phyloP scores from a whole-genome alignment of 139 green algal species.

The Picochlorum sp. region DNA sequence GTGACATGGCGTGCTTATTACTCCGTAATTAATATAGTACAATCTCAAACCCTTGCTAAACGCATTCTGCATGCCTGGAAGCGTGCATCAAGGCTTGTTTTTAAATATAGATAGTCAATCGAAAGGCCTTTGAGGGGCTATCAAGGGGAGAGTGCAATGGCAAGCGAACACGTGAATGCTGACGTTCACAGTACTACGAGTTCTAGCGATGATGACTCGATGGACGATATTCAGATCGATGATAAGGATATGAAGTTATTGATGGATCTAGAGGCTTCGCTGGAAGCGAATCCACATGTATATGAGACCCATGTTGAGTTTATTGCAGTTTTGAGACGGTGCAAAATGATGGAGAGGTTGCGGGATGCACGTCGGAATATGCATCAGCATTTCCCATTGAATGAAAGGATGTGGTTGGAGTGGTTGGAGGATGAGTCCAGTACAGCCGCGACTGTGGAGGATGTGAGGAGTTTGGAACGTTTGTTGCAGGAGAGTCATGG shows the following conservation, averaged over 20 bases:
- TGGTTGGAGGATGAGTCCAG: conserved; percentile 72
- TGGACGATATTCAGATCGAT: conserved; percentile 34
- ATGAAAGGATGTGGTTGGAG: conserved; percentile 65
- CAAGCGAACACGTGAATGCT: background rate
- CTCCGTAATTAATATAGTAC: too few relatives aligned
- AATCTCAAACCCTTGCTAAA: too few relatives aligned
- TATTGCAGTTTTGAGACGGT: conserved; percentile 52
- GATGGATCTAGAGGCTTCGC: conserved; percentile 45
- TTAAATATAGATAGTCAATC: background rate
- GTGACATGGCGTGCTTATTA: too few relatives aligned
- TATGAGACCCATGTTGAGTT: conserved; percentile 61
- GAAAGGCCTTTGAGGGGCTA: background rate
- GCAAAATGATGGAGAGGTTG: conserved; percentile 43
- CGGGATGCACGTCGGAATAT: conserved; percentile 49
- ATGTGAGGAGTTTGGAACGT: conserved; percentile 25
- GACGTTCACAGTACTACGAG: conserved; percentile 5
- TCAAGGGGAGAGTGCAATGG: background rate
- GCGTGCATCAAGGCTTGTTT: too few relatives aligned
- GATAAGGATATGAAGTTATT: conserved; percentile 42
- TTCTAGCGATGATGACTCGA: conserved; percentile 26
- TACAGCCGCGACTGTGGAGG: conserved; percentile 14
- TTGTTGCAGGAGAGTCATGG: conserved; percentile 44
- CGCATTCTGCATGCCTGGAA: too few relatives aligned
- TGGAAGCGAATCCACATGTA: conserved; percentile 45
- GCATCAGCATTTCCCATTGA: conserved; percentile 59